Evolutionary conservation across 129 eudicot genomes (phyloP), one percentile per base, ranked within the genome.

Genomic region (Centaurea solstitialis): DNA sequence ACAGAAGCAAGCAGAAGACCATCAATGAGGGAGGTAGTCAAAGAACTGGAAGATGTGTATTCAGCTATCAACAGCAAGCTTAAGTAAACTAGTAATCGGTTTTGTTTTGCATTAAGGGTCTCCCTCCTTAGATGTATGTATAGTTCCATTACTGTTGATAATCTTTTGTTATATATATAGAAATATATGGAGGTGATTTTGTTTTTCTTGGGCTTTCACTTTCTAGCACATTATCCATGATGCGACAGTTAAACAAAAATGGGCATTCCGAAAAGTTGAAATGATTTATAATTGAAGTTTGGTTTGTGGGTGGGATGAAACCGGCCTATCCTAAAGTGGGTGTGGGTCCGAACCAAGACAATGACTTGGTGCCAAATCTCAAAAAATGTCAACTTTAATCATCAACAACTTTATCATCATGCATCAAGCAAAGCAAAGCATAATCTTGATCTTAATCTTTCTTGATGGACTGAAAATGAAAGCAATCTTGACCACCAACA

Each of bases 11-110:
- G 88, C 77, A 86, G 66, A 72, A 90, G 98, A 73, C 97, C 96
- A 0, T 78, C 94, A 1, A 94, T 90, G 97, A 92, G 94, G 76
- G 97, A 94, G 11, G 94, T 92, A 10, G 96, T 89, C 41, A 94
- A 83, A 83, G 87, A 79, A 64, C 80, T 94, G 7, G 87, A 81
- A 80, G 84, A 85, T 69, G 68, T 76, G 68, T 70, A 82, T 61
- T 38, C 78, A 68, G 11, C 62, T 67, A 40, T 43, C 28, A 72
- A 79, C 38, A 78, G 77, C 77, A 84, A 79, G 73, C 84, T 59
- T 15, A 57, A 70, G 79, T 67, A 73, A 79, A 13, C 5, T 64
- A 18, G 30, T 22, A 64, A 64, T 64, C 15, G 21, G 64, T 15
- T 17, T 53, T 41, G 47, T 41, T 41, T 41, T 41, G 65, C 22